Evolutionary conservation across 2,329 filamentous ascomycete species (phyloP).

Genomic region (Lachnellula hyalina): DNA sequence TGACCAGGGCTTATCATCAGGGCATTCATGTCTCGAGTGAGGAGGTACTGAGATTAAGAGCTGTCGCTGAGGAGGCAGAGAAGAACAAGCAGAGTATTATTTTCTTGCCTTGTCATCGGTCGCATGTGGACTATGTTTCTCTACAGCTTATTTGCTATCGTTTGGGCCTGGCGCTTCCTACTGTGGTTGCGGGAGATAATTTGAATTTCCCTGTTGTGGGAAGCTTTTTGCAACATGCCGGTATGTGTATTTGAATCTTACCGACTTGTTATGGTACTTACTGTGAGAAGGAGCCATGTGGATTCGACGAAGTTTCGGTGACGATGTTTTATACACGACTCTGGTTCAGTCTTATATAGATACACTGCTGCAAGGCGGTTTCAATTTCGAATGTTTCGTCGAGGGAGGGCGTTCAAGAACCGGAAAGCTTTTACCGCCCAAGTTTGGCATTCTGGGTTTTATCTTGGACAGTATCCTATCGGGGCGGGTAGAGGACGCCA

Average conservation of each 20-base stretch:
- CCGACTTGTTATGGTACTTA: constrained; percentile 1
- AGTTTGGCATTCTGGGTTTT: constrained; percentile 92
- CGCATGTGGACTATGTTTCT: constrained; percentile 94
- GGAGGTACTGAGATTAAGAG: constrained; percentile 77
- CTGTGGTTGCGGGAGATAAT: constrained; percentile 93
- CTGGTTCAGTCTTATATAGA: constrained; percentile 97
- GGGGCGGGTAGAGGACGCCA: constrained; percentile 80
- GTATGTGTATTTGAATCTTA: constrained; percentile 31
- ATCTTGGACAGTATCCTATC: constrained; percentile 86
- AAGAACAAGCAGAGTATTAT: constrained; percentile 92
- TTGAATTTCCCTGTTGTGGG: constrained; percentile 90
- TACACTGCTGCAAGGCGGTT: constrained; percentile 81
- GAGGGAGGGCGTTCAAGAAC: constrained; percentile 91
- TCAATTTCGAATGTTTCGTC: constrained; percentile 96
- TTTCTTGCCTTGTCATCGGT: constrained; percentile 90
- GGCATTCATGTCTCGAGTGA: constrained; percentile 94
- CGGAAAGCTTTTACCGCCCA: constrained; percentile 87
- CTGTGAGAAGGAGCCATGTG: constrained; percentile 69
- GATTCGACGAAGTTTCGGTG: constrained; percentile 87
- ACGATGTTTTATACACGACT: constrained; percentile 83
- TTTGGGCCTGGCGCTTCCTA: constrained; percentile 79
- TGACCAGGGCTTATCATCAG: constrained; percentile 92
- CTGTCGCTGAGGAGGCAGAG: constrained; percentile 75
- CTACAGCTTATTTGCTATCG: constrained; percentile 94
- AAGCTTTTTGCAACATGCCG: constrained; percentile 88